These are phyloP conservation scores for Ascosphaera aggregata DNA, from an alignment of 2,329 filamentous ascomycete genomes.

Conservation along the genomic window DNA sequence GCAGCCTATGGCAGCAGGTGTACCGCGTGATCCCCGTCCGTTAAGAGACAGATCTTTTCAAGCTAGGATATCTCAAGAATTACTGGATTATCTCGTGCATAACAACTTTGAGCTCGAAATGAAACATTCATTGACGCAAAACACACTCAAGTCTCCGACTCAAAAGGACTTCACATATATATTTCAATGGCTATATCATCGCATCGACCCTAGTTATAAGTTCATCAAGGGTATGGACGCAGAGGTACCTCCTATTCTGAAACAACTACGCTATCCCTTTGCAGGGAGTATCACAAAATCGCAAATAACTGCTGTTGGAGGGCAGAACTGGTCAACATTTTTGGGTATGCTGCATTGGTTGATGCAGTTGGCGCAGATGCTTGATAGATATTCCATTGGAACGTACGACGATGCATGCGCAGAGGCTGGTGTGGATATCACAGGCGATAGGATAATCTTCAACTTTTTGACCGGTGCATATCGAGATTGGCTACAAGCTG, in stretches of 20 bases:
- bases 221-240: slow-evolving; percentile 92
- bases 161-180: slow-evolving; percentile 97
- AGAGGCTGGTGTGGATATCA: slow-evolving; percentile 70
- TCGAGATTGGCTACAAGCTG: slow-evolving; percentile 78
- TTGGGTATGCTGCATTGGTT: slow-evolving; percentile 92
- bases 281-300: slow-evolving; percentile 93
- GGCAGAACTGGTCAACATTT: slow-evolving; percentile 93
- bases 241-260: slow-evolving; percentile 77
- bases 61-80: slow-evolving; percentile 60
- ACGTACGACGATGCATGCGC: slow-evolving; percentile 78
- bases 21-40: slow-evolving; percentile 68
- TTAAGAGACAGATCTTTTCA: slow-evolving; percentile 63
- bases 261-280: slow-evolving; percentile 85
- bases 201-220: slow-evolving; percentile 79
- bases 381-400: slow-evolving; percentile 57
- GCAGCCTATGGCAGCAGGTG: slow-evolving; percentile 55
- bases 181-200: slow-evolving; percentile 94
- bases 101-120: slow-evolving; percentile 97
- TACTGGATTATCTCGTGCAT: slow-evolving; percentile 75
- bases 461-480: slow-evolving; percentile 79
- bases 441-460: slow-evolving; percentile 80
- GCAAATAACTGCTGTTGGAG: slow-evolving; percentile 81
- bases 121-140: slow-evolving; percentile 79
- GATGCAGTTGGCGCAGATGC: slow-evolving; percentile 91
- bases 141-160: slow-evolving; percentile 79